Conservation (phyloP, 139 green algal genomes). For the Micractinium conductrix region DNA sequence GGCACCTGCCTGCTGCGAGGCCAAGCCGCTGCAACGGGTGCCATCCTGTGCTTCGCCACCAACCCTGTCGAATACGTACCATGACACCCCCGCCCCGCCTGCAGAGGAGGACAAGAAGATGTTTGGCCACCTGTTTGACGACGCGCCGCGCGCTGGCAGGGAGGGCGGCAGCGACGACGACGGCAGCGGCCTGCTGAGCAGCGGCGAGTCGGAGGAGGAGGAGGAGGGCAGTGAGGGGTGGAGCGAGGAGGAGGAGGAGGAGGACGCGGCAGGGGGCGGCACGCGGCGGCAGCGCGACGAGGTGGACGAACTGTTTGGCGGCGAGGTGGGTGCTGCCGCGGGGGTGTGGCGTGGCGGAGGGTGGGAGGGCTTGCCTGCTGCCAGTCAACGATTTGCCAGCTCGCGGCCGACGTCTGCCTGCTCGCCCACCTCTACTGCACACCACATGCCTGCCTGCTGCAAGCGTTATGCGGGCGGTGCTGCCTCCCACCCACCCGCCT, state of each 20-base stretch:
- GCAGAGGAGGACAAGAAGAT: slow-evolving; percentile 80
- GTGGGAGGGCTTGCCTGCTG: no score
- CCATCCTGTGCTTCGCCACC: no score
- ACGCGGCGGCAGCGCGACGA: neutral
- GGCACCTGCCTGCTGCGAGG: no score
- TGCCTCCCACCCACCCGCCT: no score
- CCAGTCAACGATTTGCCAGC: no score
- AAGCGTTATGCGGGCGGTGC: no score
- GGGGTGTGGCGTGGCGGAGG: no score
- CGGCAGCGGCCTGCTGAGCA: slow-evolving; percentile 45
- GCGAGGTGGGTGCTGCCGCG: slow-evolving; percentile 3
- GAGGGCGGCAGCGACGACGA: slow-evolving; percentile 30
- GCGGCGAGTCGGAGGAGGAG: slow-evolving; percentile 36
- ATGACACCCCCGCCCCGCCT: neutral
- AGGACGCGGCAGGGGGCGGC: neutral
- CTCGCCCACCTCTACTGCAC: no score
- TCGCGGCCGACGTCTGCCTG: no score
- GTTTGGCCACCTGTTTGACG: slow-evolving; percentile 77
- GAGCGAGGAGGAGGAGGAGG: slow-evolving; percentile 21
- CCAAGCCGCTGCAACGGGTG: no score
- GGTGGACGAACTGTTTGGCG: slow-evolving; percentile 34
- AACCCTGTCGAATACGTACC: neutral
- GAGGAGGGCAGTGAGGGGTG: slow-evolving; percentile 36
- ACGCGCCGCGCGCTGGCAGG: neutral
- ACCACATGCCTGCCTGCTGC: no score